Base-by-base conservation (phyloP, 2,329 filamentous ascomycete species). In the Clonostachys rosea region DNA sequence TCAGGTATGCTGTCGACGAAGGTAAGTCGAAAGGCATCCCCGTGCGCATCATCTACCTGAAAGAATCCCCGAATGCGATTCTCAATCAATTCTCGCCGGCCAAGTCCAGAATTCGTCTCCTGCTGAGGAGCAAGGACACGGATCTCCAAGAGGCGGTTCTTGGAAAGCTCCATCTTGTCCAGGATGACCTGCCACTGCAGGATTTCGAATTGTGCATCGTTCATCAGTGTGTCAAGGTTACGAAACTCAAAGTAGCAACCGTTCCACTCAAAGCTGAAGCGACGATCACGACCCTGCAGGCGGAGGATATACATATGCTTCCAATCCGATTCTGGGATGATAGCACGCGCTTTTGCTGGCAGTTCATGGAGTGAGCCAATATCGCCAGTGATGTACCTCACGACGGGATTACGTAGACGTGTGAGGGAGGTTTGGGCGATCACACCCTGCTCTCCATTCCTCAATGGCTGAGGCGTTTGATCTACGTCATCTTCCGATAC, bases 111-210 rank as follows among this genome's bases (percentile, higher is more conserved):
- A 10, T 10, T 30, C 9, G 24, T 30, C 24, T 30, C 24, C 24
- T 5, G 24, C 9, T 30, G 24, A 30, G 24, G 24, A 30, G 24
- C 24, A 4, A 30, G 24, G 24, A 30, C 4, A 4, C 24, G 24
- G 2, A 30, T 30, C 9, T 30, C 24, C 9, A 30, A 9, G 9
- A 30, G 24, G 24, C 24, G 24, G 24, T 30, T 30, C 24, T 30
- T 30, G 24, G 24, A 30, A 5, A 30, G 24, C 24, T 60, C 53
- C 39, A 62, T 45, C 45, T 54, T 59, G 12, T 58, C 52, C 5
- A 71, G 41, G 3, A 74, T 60, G 2, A 72, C 52, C 48, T 75
- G 70, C 67, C 69, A 74, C 37, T 74, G 65, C 0, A 74, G 45
- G 3, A 74, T 46, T 0, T 62, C 62, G 5, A 49, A 60, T 3